These are phyloP conservation scores for Penicillium crystallinum DNA, from an alignment of 495 filamentous ascomycete species.

Conservation along the genomic window DNA sequence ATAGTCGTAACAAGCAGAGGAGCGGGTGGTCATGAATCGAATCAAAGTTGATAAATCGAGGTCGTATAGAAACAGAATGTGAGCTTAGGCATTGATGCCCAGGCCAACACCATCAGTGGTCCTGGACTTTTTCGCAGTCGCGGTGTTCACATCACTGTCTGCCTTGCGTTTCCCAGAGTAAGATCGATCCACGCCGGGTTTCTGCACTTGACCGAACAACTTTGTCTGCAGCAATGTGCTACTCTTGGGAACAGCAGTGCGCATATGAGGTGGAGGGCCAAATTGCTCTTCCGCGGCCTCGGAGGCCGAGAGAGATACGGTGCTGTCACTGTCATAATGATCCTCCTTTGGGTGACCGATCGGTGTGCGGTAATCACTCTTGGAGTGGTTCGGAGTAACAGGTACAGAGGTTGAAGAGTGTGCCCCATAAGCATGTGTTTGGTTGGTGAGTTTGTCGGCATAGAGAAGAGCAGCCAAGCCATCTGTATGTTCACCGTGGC, in stretches of 20 bases:
- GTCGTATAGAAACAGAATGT: conserved; percentile 4
- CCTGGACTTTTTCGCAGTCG: conserved; percentile 56
- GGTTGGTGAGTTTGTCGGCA: conserved; percentile 68
- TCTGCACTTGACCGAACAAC: conserved; percentile 62
- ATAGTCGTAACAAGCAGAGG: conserved; percentile 19
- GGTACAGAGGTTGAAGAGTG: conserved; percentile 63
- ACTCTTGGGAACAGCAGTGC: conserved; percentile 31
- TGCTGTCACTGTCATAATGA: conserved; percentile 72
- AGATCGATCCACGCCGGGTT: conserved; percentile 42
- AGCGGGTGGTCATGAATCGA: conserved; percentile 26
- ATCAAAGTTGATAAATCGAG: conserved; percentile 7
- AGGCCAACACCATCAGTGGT: conserved; percentile 54
- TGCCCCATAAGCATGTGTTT: conserved; percentile 25
- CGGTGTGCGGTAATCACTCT: conserved; percentile 53
- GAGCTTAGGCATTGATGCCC: conserved; percentile 51
- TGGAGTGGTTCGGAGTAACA: conserved; percentile 59
- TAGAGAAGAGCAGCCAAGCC: conserved; percentile 73
- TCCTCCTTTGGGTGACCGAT: conserved; percentile 47
- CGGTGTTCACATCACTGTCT: conserved; percentile 38
- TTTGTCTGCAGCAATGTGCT: conserved; percentile 55
- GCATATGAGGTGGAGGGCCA: conserved; percentile 10
- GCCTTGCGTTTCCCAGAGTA: conserved; percentile 54
- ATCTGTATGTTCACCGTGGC: conserved; percentile 41
- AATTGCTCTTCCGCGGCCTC: conserved; percentile 55
- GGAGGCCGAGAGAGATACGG: conserved; percentile 67